Evolutionary conservation across 257 asterid species (phyloP).

Genomic region (Leonotis leonurus): DNA sequence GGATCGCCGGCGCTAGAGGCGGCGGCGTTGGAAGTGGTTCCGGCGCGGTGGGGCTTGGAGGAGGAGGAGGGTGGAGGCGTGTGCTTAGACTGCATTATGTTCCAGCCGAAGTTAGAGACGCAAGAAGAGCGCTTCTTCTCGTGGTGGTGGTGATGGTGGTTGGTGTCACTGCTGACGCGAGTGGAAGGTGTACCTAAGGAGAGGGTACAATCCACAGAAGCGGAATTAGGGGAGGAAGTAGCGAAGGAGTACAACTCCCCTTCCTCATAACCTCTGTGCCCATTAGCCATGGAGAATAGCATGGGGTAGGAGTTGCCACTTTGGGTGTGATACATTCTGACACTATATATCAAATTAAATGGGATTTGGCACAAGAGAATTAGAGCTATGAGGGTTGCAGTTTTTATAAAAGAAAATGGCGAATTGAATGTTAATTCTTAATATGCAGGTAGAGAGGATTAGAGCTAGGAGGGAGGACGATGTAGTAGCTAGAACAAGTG

Average conservation of each 20-base stretch:
- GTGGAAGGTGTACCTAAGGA: conserved; percentile 88
- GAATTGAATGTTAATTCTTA: too few relatives aligned
- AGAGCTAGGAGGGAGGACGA: background rate
- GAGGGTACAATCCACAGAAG: conserved; percentile 92
- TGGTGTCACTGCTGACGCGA: conserved; percentile 28
- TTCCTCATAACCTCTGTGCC: conserved; percentile 16
- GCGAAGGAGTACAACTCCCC: conserved; percentile 37
- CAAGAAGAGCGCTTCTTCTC: conserved; percentile 53
- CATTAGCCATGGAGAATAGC: conserved; percentile 48
- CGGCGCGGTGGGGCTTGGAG: conserved; percentile 40
- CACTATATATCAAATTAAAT: too few relatives aligned
- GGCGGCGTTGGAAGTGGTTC: conserved; percentile 7
- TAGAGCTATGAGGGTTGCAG: too few relatives aligned
- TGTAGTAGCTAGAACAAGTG: background rate
- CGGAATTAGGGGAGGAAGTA: conserved; percentile 13
- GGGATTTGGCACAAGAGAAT: too few relatives aligned
- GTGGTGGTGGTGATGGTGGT: conserved; percentile 12
- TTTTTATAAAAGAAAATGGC: too few relatives aligned
- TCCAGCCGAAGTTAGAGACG: conserved; percentile 71
- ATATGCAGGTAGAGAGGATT: background rate
- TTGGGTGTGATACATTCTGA: conserved; percentile 35
- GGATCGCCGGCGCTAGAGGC: conserved; percentile 41
- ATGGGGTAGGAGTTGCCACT: conserved; percentile 44
- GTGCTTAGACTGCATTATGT: conserved; percentile 46
- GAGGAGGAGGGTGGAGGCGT: conserved; percentile 40